Conservation (phyloP, 495 filamentous ascomycete species). For the Achaetomiella virescens region DNA sequence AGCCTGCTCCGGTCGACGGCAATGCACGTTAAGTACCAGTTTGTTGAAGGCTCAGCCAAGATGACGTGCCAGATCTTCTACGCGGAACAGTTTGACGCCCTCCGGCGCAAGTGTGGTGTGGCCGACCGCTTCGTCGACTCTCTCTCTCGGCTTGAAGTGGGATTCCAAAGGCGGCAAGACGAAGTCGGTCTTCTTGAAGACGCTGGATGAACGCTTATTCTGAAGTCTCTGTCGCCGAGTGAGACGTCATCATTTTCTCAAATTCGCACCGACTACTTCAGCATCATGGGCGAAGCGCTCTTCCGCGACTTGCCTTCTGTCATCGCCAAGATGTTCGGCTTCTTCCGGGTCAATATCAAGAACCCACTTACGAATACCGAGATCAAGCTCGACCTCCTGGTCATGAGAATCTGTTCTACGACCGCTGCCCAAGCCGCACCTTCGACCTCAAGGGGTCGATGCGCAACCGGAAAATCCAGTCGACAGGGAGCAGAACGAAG, state of each 20-base stretch:
- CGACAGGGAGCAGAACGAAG: constrained; percentile 94
- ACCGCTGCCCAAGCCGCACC: constrained; percentile 81
- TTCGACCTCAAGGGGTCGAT: constrained; percentile 98
- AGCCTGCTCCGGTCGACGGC: constrained; percentile 75
- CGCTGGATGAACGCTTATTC: constrained; percentile 90
- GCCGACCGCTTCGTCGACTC: constrained; percentile 92
- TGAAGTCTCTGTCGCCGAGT: constrained; percentile 69
- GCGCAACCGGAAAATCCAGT: constrained; percentile 93
- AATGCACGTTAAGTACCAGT: constrained; percentile 91
- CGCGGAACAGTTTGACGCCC: constrained; percentile 93
- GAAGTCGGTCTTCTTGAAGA: constrained; percentile 97
- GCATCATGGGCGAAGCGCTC: constrained; percentile 89
- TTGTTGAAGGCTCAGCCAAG: constrained; percentile 80
- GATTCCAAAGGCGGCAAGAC: constrained; percentile 98
- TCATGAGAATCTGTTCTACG: constrained; percentile 99
- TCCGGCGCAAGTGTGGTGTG: constrained; percentile 87
- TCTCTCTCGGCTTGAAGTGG: constrained; percentile 87
- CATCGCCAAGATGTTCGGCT: constrained; percentile 98
- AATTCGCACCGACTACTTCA: constrained; percentile 95
- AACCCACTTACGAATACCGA: constrained; percentile 87
- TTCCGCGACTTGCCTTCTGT: constrained; percentile 96
- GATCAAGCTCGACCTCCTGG: constrained; percentile 86
- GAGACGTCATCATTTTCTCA: constrained; percentile 91
- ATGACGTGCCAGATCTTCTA: constrained; percentile 98
- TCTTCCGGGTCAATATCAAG: constrained; percentile 95